A percentile compares a stretch with the other conserved stretches of the same genome.
phyloP scores from a whole-genome alignment of 1,284 basidiomycete species.

The Austroboletus novae-zelandiae region DNA sequence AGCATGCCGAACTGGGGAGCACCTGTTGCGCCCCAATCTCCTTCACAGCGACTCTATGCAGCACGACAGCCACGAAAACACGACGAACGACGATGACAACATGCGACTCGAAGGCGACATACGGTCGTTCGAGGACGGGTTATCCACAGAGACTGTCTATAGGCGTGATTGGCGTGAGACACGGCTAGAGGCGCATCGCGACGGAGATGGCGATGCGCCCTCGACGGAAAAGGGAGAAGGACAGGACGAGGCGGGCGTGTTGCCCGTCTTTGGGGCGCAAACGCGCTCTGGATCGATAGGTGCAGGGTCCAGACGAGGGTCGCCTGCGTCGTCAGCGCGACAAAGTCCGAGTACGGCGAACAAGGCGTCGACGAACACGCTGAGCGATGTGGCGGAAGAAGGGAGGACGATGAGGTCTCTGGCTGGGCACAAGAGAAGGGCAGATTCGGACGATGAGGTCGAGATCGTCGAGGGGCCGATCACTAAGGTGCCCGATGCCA shows the following conservation, averaged over 20 bases:
- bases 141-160: conserved; percentile 62
- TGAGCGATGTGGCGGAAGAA: conserved; percentile 43
- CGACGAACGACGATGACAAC: not conserved
- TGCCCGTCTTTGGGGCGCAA: conserved; percentile 20
- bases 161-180: conserved; percentile 74
- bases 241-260: conserved; percentile 29
- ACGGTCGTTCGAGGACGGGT: conserved; percentile 61
- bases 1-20: conserved; percentile 61
- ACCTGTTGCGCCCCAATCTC: conserved; percentile 27
- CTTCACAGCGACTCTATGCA: not conserved
- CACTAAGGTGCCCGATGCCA: conserved; percentile 29
- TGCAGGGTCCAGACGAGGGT: conserved; percentile 36
- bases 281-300: conserved; percentile 15
- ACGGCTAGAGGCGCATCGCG: conserved; percentile 33
- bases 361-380: conserved; percentile 37
- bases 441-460: conserved; percentile 49
- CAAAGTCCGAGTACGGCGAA: conserved; percentile 42
- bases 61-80: not conserved
- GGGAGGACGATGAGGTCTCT: conserved; percentile 30
- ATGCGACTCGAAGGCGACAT: conserved; percentile 42
- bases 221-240: conserved; percentile 32
- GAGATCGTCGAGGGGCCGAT: conserved; percentile 51
- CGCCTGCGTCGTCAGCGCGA: conserved; percentile 44
- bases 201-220: conserved; percentile 4
- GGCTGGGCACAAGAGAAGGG: conserved; percentile 45